A percentile compares a stretch with the other conserved stretches of the same genome.
Evolutionary conservation across 2,329 filamentous ascomycete species (phyloP).

Genomic region (Hypoxylon sp.): DNA sequence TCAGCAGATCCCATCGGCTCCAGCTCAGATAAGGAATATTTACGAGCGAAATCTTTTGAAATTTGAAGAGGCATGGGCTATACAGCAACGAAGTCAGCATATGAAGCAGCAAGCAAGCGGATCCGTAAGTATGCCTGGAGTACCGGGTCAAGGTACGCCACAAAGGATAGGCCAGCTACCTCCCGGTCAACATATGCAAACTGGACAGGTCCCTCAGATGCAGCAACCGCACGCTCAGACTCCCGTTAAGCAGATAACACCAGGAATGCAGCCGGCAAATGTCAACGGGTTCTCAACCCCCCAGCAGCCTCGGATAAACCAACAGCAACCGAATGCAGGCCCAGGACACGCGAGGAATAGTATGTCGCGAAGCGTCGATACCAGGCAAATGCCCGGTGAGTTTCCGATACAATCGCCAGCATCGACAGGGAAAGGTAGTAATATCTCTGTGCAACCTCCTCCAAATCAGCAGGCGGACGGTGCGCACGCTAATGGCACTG

Average conservation of each 20-base stretch:
- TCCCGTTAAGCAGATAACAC: constrained; percentile 61
- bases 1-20: constrained; percentile 74
- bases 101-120: constrained; percentile 63
- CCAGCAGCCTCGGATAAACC: constrained; percentile 58
- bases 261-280: constrained; percentile 61
- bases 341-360: constrained; percentile 64
- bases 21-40: constrained; percentile 76
- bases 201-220: constrained; percentile 58
- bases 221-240: constrained; percentile 58
- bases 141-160: constrained; percentile 55
- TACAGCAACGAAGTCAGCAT: constrained; percentile 67
- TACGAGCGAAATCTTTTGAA: constrained; percentile 82
- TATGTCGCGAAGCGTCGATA: constrained; percentile 65
- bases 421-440: constrained; percentile 56
- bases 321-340: constrained; percentile 59
- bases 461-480: constrained; percentile 52
- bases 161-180: constrained; percentile 61
- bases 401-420: constrained; percentile 64
- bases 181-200: constrained; percentile 58
- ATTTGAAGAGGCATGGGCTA: constrained; percentile 79
- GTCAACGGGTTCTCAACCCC: constrained; percentile 65
- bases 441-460: constrained; percentile 57
- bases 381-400: constrained; percentile 56
- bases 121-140: constrained; percentile 52
- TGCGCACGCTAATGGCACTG: constrained; percentile 45